Base-by-base conservation (phyloP, 148 eudicot genomes). In the Vaccinium myrtillus region DNA sequence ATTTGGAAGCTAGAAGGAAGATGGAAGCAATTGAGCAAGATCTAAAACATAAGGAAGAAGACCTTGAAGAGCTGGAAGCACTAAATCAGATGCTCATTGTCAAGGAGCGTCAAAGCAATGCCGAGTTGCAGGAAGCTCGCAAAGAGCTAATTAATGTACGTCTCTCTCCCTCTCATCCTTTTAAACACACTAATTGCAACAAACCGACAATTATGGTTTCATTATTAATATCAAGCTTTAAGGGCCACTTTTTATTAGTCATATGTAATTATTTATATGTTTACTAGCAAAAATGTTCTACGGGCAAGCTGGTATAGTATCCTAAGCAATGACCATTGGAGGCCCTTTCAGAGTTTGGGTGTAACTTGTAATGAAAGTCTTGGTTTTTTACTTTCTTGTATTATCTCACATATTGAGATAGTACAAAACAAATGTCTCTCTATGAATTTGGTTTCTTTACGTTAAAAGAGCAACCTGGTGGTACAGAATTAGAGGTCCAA, bases 71-170 rank as follows among this genome's bases (percentile, higher is more conserved):
- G 19, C 5, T 94, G 81, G 95, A 93, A 80, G 90, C 63, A 5
- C 43, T 95, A 3, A 87, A 90, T 77, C 92, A 93, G 84, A 69
- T 90, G 18, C 88, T 96, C 63, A 89, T 93, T 4, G 69, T 91
- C 15, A 92, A 91, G 88, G 98, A 97, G 83, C 79, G 88, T 0
- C 89, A 85, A 27, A 86, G 86, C 84, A 95, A 91, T 65, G 98
- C 92, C 11, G 98, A 95, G 88, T 32, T 97, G 81, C 95, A 91
- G 77, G 94, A 90, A 21, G 98, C 98, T 25, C 93, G 92, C 5
- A 91, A 95, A 69, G 96, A 92, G 80, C 51, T 97, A 73, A 90
- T 97, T 13, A 75, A 73, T 61, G 99, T 94, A 81, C 73, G 91
- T 83, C 73, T 67, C 36, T 61, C 69, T 61, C 69, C 8, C 67